Conservation (phyloP, 495 filamentous ascomycete species). For the Chlorociboria aeruginascens region DNA sequence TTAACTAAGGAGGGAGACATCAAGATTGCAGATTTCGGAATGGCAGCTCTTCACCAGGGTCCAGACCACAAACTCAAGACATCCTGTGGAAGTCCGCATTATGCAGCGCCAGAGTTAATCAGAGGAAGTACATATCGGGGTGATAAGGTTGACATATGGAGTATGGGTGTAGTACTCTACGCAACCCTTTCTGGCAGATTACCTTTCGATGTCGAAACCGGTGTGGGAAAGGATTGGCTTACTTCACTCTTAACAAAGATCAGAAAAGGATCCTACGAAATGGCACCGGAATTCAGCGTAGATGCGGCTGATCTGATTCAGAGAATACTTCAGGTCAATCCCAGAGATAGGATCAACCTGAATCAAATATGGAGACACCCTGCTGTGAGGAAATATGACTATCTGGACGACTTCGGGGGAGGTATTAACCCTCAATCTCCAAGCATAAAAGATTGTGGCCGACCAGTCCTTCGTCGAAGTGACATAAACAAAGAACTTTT, state of each 20-base stretch:
- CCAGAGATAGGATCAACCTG: conserved; percentile 64
- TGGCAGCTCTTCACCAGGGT: conserved; percentile 84
- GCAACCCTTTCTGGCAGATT: conserved; percentile 67
- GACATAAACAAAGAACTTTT: conserved; percentile 71
- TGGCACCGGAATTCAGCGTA: conserved; percentile 51
- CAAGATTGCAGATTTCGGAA: conserved; percentile 94
- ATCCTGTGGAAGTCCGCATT: conserved; percentile 92
- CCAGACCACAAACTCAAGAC: conserved; percentile 62
- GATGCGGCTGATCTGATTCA: conserved; percentile 73
- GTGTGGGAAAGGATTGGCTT: conserved; percentile 26
- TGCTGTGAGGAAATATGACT: conserved; percentile 67
- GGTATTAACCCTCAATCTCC: conserved; percentile 10
- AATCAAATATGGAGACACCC: conserved; percentile 74
- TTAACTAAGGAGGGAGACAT: conserved; percentile 58
- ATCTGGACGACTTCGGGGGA: conserved; percentile 40
- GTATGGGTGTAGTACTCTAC: conserved; percentile 82
- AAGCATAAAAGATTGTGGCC: conserved; percentile 6
- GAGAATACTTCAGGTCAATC: conserved; percentile 61
- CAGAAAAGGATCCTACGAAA: conserved; percentile 54
- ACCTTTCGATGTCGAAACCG: conserved; percentile 61
- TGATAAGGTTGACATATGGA: conserved; percentile 83
- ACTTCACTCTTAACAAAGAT: conserved; percentile 51
- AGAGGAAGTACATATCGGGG: conserved; percentile 62
- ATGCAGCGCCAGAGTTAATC: conserved; percentile 87
- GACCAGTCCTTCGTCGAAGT: conserved; percentile 26